Conservation (phyloP, 805 yeast species). For the Kurtzmaniella fragi region DNA sequence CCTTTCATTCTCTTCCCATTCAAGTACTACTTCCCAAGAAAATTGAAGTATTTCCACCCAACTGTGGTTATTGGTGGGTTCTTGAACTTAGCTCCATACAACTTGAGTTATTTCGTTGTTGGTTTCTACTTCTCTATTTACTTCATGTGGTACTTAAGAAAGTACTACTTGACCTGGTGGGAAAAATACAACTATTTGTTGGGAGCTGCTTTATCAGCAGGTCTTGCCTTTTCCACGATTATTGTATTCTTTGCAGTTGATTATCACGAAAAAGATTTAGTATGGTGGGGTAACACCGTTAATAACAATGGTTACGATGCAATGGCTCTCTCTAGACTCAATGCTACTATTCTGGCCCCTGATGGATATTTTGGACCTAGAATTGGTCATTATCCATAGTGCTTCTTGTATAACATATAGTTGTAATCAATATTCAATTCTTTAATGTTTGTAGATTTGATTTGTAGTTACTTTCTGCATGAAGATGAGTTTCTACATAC, state of each 20-base stretch:
- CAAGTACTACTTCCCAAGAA: neutral
- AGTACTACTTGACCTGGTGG: constrained; percentile 28
- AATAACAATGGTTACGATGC: too few species aligned
- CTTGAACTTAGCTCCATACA: constrained; percentile 27
- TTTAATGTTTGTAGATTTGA: too few species aligned
- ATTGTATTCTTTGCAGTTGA: constrained; percentile 50
- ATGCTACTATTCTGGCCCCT: constrained; percentile 11
- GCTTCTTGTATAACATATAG: neutral
- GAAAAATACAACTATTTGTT: constrained; percentile 41
- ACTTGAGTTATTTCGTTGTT: constrained; percentile 24
- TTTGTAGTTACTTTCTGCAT: too few species aligned
- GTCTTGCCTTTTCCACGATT: constrained; percentile 52
- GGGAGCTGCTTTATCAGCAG: constrained; percentile 47
- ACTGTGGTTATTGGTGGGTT: constrained; percentile 27
- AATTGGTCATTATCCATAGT: constrained; percentile 9
- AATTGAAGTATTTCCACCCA: constrained; percentile 26
- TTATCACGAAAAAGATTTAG: constrained; percentile 35
- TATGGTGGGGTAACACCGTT: constrained; percentile 61
- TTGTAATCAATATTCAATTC: too few species aligned
- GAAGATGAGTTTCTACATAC: too few species aligned
- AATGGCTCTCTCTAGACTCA: neutral
- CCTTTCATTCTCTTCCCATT: constrained; percentile 2
- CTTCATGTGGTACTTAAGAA: constrained; percentile 26
- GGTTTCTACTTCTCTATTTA: constrained; percentile 21
- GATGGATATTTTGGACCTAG: constrained; percentile 26